A percentile compares a stretch with the other conserved stretches of the same genome.
Evolutionary conservation across 106 monocot genomes (phyloP).

Genomic region (Dioscorea zingiberensis): DNA sequence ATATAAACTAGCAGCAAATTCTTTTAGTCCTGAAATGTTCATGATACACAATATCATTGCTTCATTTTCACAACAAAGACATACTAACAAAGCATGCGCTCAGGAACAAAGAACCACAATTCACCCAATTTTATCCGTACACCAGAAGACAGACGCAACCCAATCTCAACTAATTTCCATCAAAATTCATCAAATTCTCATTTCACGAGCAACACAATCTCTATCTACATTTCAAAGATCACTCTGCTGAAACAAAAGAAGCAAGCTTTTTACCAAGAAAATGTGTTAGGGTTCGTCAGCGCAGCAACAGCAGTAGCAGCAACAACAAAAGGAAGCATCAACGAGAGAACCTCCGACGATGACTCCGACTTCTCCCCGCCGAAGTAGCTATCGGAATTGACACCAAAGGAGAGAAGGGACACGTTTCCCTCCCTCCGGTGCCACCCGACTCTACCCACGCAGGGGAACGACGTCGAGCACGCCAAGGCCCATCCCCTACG

Average conservation of each 20-base stretch:
- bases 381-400: neutral
- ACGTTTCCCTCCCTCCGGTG: conserved; percentile 40
- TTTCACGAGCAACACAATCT: too few relatives aligned
- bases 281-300: conserved; percentile 69
- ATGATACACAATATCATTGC: too few relatives aligned
- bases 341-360: conserved; percentile 46
- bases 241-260: neutral
- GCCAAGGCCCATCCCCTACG: conserved; percentile 12
- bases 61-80: too few relatives aligned
- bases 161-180: too few relatives aligned
- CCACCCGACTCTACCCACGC: conserved; percentile 55
- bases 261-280: conserved; percentile 63
- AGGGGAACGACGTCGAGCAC: conserved; percentile 53
- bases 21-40: too few relatives aligned
- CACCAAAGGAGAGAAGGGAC: conserved; percentile 37
- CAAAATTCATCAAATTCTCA: too few relatives aligned
- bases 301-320: conserved; percentile 82
- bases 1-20: too few relatives aligned
- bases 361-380: conserved; percentile 1
- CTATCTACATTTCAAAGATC: neutral
- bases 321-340: conserved; percentile 83
- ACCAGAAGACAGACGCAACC: too few relatives aligned
- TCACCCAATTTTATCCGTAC: too few relatives aligned
- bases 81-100: too few relatives aligned
- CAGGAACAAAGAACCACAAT: too few relatives aligned